A percentile compares a stretch with the other conserved stretches of the same genome.
Evolutionary conservation across 1,284 basidiomycete species (phyloP).

Genomic region (Boletellus deceptivus): DNA sequence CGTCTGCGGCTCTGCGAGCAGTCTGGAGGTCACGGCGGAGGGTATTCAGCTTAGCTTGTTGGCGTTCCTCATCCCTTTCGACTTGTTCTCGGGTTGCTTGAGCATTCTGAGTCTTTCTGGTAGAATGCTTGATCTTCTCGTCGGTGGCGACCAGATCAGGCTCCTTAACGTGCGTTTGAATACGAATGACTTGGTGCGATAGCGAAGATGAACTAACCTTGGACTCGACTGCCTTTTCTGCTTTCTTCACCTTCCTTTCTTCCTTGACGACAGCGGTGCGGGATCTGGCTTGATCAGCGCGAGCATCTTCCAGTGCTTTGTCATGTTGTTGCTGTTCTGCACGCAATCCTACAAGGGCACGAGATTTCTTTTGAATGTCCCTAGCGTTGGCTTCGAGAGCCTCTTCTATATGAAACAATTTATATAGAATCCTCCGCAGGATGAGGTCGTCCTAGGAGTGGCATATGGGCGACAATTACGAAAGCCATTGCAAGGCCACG

Average conservation of each 20-base stretch:
- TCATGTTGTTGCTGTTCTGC: slow-evolving; percentile 71
- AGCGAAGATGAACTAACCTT: slow-evolving; percentile 50
- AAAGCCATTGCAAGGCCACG: slow-evolving; percentile 23
- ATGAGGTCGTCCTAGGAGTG: slow-evolving; percentile 70
- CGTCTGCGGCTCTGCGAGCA: slow-evolving; percentile 70
- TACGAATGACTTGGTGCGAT: not conserved
- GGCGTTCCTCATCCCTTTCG: slow-evolving; percentile 63
- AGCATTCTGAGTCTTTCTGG: slow-evolving; percentile 75
- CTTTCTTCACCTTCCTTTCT: slow-evolving; percentile 77
- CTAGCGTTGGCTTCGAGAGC: slow-evolving; percentile 71
- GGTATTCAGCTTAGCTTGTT: slow-evolving; percentile 57
- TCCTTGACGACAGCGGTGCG: slow-evolving; percentile 71
- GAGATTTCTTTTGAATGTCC: slow-evolving; percentile 72
- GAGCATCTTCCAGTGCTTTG: slow-evolving; percentile 68
- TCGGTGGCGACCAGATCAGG: slow-evolving; percentile 81
- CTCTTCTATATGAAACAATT: slow-evolving; percentile 87
- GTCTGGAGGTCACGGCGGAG: slow-evolving; percentile 65
- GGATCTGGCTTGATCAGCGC: slow-evolving; percentile 78
- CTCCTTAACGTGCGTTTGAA: slow-evolving; percentile 46
- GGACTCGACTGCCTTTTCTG: slow-evolving; percentile 80
- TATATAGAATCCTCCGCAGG: slow-evolving; percentile 83
- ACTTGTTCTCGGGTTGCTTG: slow-evolving; percentile 64
- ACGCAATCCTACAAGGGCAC: slow-evolving; percentile 63
- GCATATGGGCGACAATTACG: slow-evolving; percentile 6
- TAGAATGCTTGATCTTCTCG: slow-evolving; percentile 84